Conservation (phyloP, 179 eudicot genomes). For the Carnegiea gigantea region DNA sequence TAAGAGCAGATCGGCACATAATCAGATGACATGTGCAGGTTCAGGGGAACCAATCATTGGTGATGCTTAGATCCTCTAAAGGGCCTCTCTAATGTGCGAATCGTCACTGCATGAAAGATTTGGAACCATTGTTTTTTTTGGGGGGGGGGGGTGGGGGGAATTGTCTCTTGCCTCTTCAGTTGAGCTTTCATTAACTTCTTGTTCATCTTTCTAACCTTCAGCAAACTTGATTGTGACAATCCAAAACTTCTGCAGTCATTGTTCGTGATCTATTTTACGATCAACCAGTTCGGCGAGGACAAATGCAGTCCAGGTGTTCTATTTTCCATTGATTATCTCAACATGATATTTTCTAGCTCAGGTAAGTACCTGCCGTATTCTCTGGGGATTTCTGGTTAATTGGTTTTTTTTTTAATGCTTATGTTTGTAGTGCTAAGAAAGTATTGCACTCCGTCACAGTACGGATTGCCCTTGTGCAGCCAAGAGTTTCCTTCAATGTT, state of each 20-base stretch:
- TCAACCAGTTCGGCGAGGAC: constrained; percentile 93
- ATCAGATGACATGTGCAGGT: too few species aligned
- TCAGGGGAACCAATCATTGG: too few species aligned
- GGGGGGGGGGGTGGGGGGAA: too few species aligned
- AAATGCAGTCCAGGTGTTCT: constrained; percentile 73
- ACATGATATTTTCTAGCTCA: neutral
- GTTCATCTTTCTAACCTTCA: constrained; percentile 6
- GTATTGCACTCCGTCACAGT: constrained; percentile 63
- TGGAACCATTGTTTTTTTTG: neutral
- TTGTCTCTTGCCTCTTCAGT: constrained; percentile 13
- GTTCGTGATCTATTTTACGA: constrained; percentile 92
- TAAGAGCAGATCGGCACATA: too few species aligned
- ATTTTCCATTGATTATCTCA: neutral
- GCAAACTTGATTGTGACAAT: neutral
- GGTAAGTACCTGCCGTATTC: neutral
- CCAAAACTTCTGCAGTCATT: constrained; percentile 49
- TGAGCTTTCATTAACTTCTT: neutral
- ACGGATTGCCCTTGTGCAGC: constrained; percentile 71
- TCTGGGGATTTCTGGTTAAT: constrained; percentile 7
- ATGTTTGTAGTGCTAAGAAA: constrained; percentile 68
- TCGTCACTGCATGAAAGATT: neutral
- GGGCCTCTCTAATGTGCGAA: too few species aligned
- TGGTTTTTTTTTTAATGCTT: constrained; percentile 12
- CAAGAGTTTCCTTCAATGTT: constrained; percentile 60
- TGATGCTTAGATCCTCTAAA: too few species aligned